Conservation (phyloP, 1,284 basidiomycete genomes). For the Ustilago sp. region DNA sequence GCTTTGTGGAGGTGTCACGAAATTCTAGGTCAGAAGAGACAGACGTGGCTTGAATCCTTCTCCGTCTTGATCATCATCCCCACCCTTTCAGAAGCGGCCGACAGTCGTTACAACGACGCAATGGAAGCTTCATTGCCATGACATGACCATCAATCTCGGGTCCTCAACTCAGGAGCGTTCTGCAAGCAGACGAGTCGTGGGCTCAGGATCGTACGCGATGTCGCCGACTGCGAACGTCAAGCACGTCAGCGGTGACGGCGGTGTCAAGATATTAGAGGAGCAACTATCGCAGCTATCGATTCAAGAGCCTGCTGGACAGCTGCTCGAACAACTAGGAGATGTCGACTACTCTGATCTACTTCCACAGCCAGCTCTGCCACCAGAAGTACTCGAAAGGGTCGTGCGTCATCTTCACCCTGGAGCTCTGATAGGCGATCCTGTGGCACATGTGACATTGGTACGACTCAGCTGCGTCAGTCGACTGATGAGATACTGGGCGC, state of each 20-base stretch:
- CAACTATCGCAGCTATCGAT: conserved; percentile 21
- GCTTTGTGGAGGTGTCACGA: conserved; percentile 15
- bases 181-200: conserved; percentile 32
- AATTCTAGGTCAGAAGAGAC: conserved; percentile 1
- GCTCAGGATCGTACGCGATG: conserved; percentile 35
- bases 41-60: background rate
- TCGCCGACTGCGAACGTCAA: conserved; percentile 9
- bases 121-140: conserved; percentile 21
- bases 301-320: conserved; percentile 33
- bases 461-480: conserved; percentile 54
- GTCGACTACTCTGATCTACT: conserved; percentile 20
- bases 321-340: conserved; percentile 26
- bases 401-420: conserved; percentile 44
- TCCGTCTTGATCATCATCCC: background rate
- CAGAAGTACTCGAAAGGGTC: conserved; percentile 55
- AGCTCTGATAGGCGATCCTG: conserved; percentile 50
- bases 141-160: conserved; percentile 1
- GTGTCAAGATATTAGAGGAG: conserved; percentile 12
- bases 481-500: conserved; percentile 56
- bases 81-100: background rate
- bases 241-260: background rate
- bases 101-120: background rate
- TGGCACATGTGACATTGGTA: conserved; percentile 45
- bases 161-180: conserved; percentile 34
- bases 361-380: conserved; percentile 53